Conservation (phyloP, 129 eudicot genomes). For the Tanacetum coccineum region DNA sequence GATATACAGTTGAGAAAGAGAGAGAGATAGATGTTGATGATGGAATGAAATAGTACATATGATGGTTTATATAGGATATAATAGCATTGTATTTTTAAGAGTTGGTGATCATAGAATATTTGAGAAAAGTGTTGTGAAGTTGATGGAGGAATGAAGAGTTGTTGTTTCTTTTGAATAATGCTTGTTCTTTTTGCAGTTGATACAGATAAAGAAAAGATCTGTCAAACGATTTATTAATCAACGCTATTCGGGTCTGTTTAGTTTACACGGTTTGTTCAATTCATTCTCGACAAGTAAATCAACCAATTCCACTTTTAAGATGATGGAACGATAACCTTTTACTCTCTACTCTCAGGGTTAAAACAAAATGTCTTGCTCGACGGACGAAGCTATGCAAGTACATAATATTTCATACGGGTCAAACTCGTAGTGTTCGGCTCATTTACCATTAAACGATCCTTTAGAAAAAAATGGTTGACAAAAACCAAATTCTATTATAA, state of each 20-base stretch:
- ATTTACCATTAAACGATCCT: no score
- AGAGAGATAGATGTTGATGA: constrained; percentile 7
- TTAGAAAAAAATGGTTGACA: no score
- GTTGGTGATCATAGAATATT: constrained; percentile 27
- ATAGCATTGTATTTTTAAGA: constrained; percentile 8
- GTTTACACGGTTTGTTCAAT: not conserved
- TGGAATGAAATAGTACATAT: constrained; percentile 15
- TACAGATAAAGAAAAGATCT: not conserved
- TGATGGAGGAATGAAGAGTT: constrained; percentile 47
- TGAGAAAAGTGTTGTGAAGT: constrained; percentile 26
- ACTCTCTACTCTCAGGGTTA: no score
- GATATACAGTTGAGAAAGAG: not conserved
- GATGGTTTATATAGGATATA: constrained; percentile 19
- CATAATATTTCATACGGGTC: no score
- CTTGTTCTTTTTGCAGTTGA: no score
- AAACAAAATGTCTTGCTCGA: no score
- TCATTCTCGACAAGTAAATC: not conserved
- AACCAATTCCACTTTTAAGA: not conserved
- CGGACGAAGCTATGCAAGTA: no score
- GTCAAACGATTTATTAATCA: not conserved
- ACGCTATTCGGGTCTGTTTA: not conserved
- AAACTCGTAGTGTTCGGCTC: no score
- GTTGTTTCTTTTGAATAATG: constrained; percentile 29
- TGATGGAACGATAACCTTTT: not conserved
- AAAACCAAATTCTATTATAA: no score